These are phyloP conservation scores for Epicoccum nigrum DNA, from an alignment of 2,329 filamentous ascomycete genomes.

Conservation along the genomic window DNA sequence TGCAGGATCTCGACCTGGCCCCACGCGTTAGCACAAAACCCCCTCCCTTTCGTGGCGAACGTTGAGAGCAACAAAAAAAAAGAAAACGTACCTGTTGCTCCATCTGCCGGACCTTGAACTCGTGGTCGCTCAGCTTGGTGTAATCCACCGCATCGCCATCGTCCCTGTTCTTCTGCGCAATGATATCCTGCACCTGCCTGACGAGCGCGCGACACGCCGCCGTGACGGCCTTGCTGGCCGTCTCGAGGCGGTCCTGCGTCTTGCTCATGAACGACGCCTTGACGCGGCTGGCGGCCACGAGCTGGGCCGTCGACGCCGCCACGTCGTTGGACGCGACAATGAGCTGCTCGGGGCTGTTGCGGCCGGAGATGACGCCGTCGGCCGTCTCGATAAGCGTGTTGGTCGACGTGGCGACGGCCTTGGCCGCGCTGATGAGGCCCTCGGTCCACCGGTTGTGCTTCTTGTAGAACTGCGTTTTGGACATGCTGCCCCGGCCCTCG, in stretches of 20 bases:
- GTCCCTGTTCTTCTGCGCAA: conserved; percentile 81
- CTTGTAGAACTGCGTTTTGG: conserved; percentile 96
- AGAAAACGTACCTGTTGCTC: conserved; percentile 89
- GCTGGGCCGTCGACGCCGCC: conserved; percentile 91
- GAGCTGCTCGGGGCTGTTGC: conserved; percentile 93
- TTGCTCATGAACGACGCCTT: conserved; percentile 99
- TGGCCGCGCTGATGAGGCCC: conserved; percentile 93
- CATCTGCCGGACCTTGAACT: conserved; percentile 99
- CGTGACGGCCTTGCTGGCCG: conserved; percentile 90
- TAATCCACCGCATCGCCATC: conserved; percentile 86
- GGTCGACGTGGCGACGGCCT: conserved; percentile 90
- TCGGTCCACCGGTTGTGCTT: conserved; percentile 99
- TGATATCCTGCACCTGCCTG: conserved; percentile 91
- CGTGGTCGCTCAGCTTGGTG: conserved; percentile 82
- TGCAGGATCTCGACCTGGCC: conserved; percentile 92
- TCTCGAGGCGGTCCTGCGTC: conserved; percentile 89
- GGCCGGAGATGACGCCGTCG: conserved; percentile 88
- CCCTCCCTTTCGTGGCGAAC: no score
- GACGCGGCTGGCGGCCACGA: conserved; percentile 92
- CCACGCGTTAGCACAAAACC: conserved; percentile 17
- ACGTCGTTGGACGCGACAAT: conserved; percentile 98
- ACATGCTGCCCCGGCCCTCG: conserved; percentile 85
- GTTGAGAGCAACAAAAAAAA: no score
- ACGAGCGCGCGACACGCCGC: conserved; percentile 86
- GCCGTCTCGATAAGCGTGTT: conserved; percentile 98